A percentile compares a stretch with the other conserved stretches of the same genome.
Evolutionary conservation across 176 grass and related monocot species (phyloP).

Genomic region (Eragrostis curvula): DNA sequence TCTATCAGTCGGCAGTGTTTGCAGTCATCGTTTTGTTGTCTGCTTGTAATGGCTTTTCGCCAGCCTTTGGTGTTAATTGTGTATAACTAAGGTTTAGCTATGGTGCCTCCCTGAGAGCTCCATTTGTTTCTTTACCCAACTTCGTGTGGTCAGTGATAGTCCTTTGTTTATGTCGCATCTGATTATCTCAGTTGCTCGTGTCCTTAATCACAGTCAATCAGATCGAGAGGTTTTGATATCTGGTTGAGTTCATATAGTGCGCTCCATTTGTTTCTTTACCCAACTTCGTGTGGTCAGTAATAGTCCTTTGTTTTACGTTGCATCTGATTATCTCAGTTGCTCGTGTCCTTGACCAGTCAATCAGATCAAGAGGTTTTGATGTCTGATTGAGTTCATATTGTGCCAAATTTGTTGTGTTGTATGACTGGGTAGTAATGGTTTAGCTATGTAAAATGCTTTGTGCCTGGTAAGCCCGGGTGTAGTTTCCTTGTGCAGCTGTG

Average conservation of each 20-base stretch:
- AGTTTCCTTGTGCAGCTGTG: no score
- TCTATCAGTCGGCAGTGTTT: conserved; percentile 8
- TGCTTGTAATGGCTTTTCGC: conserved; percentile 10
- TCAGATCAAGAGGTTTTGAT: not conserved
- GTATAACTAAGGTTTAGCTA: not conserved
- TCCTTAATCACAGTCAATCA: not conserved
- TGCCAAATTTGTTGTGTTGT: no score
- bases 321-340: not conserved
- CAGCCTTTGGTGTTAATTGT: not conserved
- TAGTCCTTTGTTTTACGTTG: not conserved
- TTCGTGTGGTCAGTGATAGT: not conserved
- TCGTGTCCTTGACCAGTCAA: not conserved
- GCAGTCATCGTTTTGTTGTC: conserved; percentile 14
- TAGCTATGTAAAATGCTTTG: no score
- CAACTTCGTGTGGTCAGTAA: not conserved
- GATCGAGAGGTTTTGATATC: not conserved
- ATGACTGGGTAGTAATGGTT: no score
- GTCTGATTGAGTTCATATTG: no score
- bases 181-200: not conserved
- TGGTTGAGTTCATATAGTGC: not conserved
- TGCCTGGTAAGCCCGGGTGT: no score
- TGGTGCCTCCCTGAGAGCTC: not conserved
- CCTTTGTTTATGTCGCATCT: not conserved
- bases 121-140: conserved; percentile 19
- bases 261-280: no score